A percentile compares a stretch with the other conserved stretches of the same genome.
Conservation (phyloP, 441 rosid species). For the Eruca vesicaria region DNA sequence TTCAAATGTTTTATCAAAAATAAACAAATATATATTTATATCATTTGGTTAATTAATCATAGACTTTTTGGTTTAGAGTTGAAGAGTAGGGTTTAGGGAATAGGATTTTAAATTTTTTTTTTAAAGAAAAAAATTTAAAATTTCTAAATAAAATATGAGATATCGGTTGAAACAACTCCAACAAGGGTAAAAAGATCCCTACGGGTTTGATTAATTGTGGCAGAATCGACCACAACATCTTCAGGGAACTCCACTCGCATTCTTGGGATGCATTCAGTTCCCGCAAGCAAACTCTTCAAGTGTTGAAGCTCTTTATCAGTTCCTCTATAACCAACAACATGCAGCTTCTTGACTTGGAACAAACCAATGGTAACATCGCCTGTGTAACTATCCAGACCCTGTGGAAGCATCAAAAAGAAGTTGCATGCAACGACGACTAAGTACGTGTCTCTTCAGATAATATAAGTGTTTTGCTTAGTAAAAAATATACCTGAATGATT, state of each 20-base stretch:
- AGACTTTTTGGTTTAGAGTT: no score
- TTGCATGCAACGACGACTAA: no score
- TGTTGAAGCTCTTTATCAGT: not conserved
- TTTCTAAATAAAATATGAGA: no score
- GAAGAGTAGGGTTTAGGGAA: no score
- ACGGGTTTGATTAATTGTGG: not conserved
- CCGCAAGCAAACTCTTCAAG: no score
- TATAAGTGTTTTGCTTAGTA: not conserved
- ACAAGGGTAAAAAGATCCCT: not conserved
- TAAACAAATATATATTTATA: no score
- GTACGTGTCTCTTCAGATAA: not conserved
- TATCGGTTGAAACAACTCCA: not conserved
- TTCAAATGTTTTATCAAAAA: no score
- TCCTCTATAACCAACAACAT: not conserved
- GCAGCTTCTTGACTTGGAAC: not conserved
- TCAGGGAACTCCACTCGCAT: not conserved
- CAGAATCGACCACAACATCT: not conserved
- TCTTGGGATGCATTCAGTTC: no score
- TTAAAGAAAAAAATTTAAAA: no score
- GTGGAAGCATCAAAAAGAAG: not conserved
- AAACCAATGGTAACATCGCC: not conserved
- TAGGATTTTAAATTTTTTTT: no score
- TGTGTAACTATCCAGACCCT: not conserved
- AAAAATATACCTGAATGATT: not conserved
- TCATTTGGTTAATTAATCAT: no score